phyloP scores from a whole-genome alignment of 805 yeast genomes.

The Pichia sporocuriosa region DNA sequence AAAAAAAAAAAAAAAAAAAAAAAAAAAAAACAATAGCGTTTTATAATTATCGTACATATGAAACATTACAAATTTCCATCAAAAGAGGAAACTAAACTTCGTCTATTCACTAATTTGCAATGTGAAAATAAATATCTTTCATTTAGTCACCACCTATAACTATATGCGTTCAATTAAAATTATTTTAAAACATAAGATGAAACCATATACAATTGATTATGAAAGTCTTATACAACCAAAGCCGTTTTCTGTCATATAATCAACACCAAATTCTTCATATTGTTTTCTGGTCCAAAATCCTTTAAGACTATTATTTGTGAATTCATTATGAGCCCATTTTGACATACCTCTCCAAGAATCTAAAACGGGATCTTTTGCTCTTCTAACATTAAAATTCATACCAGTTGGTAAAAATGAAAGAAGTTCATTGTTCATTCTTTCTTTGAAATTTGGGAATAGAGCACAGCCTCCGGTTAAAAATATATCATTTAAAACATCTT shows the following conservation, averaged over 20 bases:
- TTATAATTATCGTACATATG: no score
- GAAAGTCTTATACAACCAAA: conserved; percentile 42
- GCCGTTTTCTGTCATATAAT: conserved; percentile 80
- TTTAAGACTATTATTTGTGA: conserved; percentile 34
- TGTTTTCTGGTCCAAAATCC: conserved; percentile 46
- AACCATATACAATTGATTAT: neutral
- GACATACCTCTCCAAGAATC: conserved; percentile 97
- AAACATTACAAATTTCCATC: no score
- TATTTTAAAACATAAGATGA: neutral
- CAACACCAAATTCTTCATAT: conserved; percentile 84
- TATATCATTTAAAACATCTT: conserved; percentile 52
- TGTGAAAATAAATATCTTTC: neutral
- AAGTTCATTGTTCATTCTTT: conserved; percentile 65
- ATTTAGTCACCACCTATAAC: no score
- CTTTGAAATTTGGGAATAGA: conserved; percentile 53
- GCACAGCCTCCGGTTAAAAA: conserved; percentile 87
- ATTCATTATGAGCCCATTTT: conserved; percentile 54
- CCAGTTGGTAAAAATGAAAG: conserved; percentile 64
- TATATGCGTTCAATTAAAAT: no score
- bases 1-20: no score
- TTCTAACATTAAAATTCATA: conserved; percentile 50
- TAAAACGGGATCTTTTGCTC: conserved; percentile 58
- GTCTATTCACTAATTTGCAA: no score
- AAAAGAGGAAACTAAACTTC: no score
- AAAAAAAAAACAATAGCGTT: no score